Evolutionary conservation across 2,329 filamentous ascomycete species (phyloP).

Genomic region (Fusarium torreyae): DNA sequence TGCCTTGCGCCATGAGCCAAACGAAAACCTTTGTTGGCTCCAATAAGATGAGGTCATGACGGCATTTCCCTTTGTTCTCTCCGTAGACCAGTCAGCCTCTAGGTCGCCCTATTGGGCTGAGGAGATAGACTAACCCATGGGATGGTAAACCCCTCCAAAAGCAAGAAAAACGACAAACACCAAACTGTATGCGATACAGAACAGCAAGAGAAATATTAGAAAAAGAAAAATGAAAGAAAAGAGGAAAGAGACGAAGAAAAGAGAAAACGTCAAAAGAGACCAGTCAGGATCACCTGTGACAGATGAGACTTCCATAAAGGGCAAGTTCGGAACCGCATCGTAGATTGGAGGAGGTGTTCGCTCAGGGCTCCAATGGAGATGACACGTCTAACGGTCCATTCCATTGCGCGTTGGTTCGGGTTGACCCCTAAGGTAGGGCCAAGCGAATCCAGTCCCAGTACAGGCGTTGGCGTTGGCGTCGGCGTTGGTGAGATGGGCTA

Average conservation of each 20-base stretch:
- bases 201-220: slow-evolving; percentile 9
- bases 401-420: slow-evolving; percentile 17
- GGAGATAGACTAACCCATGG: slow-evolving; percentile 11
- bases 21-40: slow-evolving; percentile 32
- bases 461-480: slow-evolving; percentile 22
- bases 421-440: slow-evolving; percentile 29
- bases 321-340: slow-evolving; percentile 24
- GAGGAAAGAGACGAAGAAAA: slow-evolving; percentile 16
- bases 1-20: slow-evolving; percentile 44
- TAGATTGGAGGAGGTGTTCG: slow-evolving; percentile 37
- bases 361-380: slow-evolving; percentile 17
- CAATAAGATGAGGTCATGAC: slow-evolving; percentile 36
- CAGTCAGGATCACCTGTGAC: slow-evolving; percentile 27
- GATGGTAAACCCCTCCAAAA: slow-evolving; percentile 6
- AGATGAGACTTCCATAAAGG: slow-evolving; percentile 24
- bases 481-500: slow-evolving; percentile 22
- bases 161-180: slow-evolving; percentile 25
- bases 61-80: slow-evolving; percentile 30
- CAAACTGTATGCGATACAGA: slow-evolving; percentile 28
- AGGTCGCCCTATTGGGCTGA: slow-evolving; percentile 7
- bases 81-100: slow-evolving; percentile 18
- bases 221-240: slow-evolving; percentile 11
- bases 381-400: slow-evolving; percentile 31
- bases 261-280: slow-evolving; percentile 21
- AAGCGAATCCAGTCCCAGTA: slow-evolving; percentile 29